Evolutionary conservation across 1,139 yeast genomes (phyloP).

Genomic region (Hyphopichia wangnamkhiaoensis): DNA sequence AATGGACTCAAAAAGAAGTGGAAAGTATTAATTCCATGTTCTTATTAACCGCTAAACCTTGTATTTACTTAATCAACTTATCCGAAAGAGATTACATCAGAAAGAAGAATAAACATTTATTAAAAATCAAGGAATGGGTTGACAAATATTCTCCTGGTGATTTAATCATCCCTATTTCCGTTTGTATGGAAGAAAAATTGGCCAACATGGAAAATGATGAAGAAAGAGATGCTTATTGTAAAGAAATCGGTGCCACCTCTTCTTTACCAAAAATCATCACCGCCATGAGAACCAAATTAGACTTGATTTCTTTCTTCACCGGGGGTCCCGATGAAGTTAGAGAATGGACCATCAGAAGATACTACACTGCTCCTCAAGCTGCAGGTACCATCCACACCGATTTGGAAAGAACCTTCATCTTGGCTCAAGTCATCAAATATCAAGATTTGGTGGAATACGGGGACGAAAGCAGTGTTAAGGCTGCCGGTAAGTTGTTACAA

Average conservation of each 20-base stretch:
- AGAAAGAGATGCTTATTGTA: constrained; percentile 89
- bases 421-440: constrained; percentile 50
- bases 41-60: constrained; percentile 92
- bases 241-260: constrained; percentile 79
- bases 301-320: constrained; percentile 81
- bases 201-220: constrained; percentile 87
- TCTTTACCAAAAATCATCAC: constrained; percentile 87
- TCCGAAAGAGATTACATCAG: constrained; percentile 93
- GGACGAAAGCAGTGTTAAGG: constrained; percentile 83
- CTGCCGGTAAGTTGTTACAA: constrained; percentile 88
- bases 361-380: constrained; percentile 85
- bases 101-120: constrained; percentile 95
- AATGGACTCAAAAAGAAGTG: constrained; percentile 88
- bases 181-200: constrained; percentile 88
- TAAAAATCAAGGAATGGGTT: constrained; percentile 95
- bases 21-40: constrained; percentile 86
- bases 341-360: constrained; percentile 87
- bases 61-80: constrained; percentile 90
- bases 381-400: constrained; percentile 83
- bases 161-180: constrained; percentile 89
- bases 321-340: constrained; percentile 86
- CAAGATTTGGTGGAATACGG: constrained; percentile 70
- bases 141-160: constrained; percentile 94
- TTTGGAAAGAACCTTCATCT: constrained; percentile 51
- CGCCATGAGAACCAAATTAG: constrained; percentile 80